Percentiles rank a stretch among this genome's conserved stretches.
phyloP scores from a whole-genome alignment of 2,329 filamentous ascomycete species.

The Pochonia chlamydosporia region DNA sequence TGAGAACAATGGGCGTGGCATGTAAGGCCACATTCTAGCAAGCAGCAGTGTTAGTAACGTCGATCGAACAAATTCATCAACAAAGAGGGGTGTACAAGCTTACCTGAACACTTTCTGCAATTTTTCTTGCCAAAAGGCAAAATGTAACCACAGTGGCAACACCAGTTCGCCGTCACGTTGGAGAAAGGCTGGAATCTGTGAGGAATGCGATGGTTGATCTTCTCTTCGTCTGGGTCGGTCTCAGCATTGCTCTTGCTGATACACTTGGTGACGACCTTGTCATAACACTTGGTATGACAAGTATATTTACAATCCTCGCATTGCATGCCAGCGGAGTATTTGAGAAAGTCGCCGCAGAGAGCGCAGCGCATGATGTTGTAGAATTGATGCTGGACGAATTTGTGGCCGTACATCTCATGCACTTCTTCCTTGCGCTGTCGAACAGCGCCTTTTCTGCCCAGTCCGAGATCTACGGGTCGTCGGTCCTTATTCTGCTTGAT shows the following conservation, averaged over 20 bases:
- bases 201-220: slow-evolving; percentile 98
- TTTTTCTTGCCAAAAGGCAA: slow-evolving; percentile 93
- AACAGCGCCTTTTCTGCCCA: slow-evolving; percentile 92
- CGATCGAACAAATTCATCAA: neutral
- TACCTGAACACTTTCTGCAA: slow-evolving; percentile 84
- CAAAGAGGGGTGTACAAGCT: slow-evolving; percentile 14
- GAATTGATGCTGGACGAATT: slow-evolving; percentile 97
- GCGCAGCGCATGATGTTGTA: slow-evolving; percentile 99
- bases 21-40: slow-evolving; percentile 78
- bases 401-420: slow-evolving; percentile 98
- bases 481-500: slow-evolving; percentile 83
- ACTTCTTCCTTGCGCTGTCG: slow-evolving; percentile 97
- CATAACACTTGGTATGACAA: slow-evolving; percentile 95
- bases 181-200: slow-evolving; percentile 96
- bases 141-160: slow-evolving; percentile 96
- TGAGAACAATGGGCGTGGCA: slow-evolving; percentile 90
- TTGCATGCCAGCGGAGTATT: slow-evolving; percentile 98
- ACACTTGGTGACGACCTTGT: slow-evolving; percentile 96
- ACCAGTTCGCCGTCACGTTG: slow-evolving; percentile 98
- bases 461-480: slow-evolving; percentile 77
- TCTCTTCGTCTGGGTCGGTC: slow-evolving; percentile 96
- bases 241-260: slow-evolving; percentile 99
- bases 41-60: slow-evolving; percentile 3
- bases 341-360: slow-evolving; percentile 95
- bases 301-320: slow-evolving; percentile 99